Evolutionary conservation across 495 filamentous ascomycete species (phyloP), one percentile per base, ranked within the genome.

Genomic region (Xylaria longipes): DNA sequence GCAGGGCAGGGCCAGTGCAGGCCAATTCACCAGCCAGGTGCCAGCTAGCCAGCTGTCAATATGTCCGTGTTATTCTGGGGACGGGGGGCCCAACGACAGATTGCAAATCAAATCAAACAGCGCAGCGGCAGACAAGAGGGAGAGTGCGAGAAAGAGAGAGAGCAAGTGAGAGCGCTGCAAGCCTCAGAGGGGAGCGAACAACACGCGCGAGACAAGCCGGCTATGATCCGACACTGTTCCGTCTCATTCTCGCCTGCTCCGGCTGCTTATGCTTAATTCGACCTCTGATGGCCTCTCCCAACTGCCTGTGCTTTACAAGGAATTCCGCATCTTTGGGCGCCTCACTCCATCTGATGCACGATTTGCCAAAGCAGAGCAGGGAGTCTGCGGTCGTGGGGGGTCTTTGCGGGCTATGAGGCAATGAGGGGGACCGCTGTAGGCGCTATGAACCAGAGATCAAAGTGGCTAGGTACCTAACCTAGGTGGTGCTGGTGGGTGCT

Each of bases 21-120:
- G 27, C 62, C 62, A 45, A 5, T 63, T 63, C 60, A 43, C 39
- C 27, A 29, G 37, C 62, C 41, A 65, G 62, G 22, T 46, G 62
- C 62, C 62, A n/a, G 65, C 65, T 45, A 68, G 50, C 65, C 50
- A 68, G 65, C 65, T 68, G 50, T 57, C 65, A 68, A 68, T 68
- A 43, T 35, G 43, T 52, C 41, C 14, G 61, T 64, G 14, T 41
- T 39, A 25, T 39, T 25, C 37, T 62, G 60, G 33, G 33, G n/a
- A 4, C 22, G 33, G 54, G 57, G 46, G 46, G 46, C 3, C n/a
- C 7, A 37, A 37, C 57, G 27, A n/a, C 8, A n/a, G 20, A 60
- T 22, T 60, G 50, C 50, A 60, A 60, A 60, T 60, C 57, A 60
- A 60, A 35, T 60, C 31, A 56, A 6, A 56, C n/a, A n/a, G n/a